These are phyloP conservation scores for Gelatoporia subvermispora DNA, from an alignment of 768 basidiomycete genomes.

Conservation along the genomic window DNA sequence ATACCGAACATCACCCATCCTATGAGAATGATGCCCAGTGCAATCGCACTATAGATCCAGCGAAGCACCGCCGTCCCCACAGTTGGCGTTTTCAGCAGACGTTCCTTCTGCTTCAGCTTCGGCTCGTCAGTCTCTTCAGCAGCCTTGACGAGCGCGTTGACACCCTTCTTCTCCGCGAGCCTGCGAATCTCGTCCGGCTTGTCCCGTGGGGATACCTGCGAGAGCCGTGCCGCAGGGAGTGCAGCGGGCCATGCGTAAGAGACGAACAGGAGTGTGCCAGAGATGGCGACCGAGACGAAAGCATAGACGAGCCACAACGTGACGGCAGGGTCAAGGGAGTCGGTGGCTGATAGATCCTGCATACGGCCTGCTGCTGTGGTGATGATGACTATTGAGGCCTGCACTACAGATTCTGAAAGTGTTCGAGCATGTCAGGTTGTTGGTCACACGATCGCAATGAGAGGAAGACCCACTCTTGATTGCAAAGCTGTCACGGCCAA, in stretches of 20 bases:
- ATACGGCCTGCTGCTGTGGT: slow-evolving; percentile 37
- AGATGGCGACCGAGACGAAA: slow-evolving; percentile 30
- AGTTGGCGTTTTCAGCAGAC: slow-evolving; percentile 28
- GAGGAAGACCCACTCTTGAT: slow-evolving; percentile 33
- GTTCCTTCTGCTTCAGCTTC: slow-evolving; percentile 23
- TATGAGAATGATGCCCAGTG: slow-evolving; percentile 27
- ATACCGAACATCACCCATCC: slow-evolving; percentile 40
- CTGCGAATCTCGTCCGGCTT: slow-evolving; percentile 27
- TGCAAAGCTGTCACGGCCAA: slow-evolving; percentile 25
- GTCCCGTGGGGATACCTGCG: slow-evolving; percentile 29
- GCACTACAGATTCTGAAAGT: slow-evolving; percentile 34
- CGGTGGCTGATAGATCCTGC: slow-evolving; percentile 30
- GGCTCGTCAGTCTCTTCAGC: slow-evolving; percentile 15
- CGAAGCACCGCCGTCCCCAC: slow-evolving; percentile 6
- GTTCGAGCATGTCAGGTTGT: slow-evolving; percentile 1
- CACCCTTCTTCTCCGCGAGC: slow-evolving; percentile 18
- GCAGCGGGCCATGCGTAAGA: slow-evolving; percentile 22
- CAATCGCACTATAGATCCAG: slow-evolving; percentile 19
- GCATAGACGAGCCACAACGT: slow-evolving; percentile 37
- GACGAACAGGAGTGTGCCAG: slow-evolving; percentile 27
- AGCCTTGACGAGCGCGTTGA: slow-evolving; percentile 6
- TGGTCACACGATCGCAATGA: too few relatives aligned
- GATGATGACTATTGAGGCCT: slow-evolving; percentile 39
- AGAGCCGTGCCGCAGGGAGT: slow-evolving; percentile 35
- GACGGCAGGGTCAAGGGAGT: slow-evolving; percentile 34